phyloP scores from a whole-genome alignment of 345 rosid genomes.

The Nephelium lappaceum region DNA sequence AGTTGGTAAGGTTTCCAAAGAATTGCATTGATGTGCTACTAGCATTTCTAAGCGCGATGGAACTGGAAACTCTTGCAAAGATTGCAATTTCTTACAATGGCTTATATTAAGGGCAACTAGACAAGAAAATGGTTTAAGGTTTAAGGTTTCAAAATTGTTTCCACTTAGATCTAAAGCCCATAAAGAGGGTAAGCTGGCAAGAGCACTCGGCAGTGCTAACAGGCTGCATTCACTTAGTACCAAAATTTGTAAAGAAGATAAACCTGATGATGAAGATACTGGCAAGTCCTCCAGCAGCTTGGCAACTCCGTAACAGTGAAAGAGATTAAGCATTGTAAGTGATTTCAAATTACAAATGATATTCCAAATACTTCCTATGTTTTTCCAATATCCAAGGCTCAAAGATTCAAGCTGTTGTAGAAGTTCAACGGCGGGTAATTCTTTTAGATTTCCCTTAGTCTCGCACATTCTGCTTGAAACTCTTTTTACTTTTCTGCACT shows the following conservation, averaged over 20 bases:
- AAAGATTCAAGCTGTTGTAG: background rate
- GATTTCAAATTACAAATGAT: slow-evolving; percentile 3
- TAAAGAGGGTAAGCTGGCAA: background rate
- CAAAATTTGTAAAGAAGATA: background rate
- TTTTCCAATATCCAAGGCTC: background rate
- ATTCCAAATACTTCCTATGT: slow-evolving; percentile 7
- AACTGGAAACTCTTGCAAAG: background rate
- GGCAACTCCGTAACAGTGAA: background rate
- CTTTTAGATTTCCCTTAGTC: no score
- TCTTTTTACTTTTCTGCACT: slow-evolving; percentile 17
- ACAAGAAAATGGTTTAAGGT: slow-evolving; percentile 8
- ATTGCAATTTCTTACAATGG: slow-evolving; percentile 1
- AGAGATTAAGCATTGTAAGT: background rate
- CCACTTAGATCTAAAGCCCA: background rate
- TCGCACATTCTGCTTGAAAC: slow-evolving; percentile 6
- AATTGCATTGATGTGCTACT: background rate
- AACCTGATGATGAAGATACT: background rate
- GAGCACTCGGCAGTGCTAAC: background rate
- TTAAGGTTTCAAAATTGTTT: slow-evolving; percentile 12
- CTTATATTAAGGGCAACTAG: background rate
- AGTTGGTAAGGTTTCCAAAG: background rate
- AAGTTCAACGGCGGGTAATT: slow-evolving; percentile 12
- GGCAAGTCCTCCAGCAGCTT: background rate
- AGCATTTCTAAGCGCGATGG: background rate
- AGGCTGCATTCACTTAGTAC: slow-evolving; percentile 4